Base-by-base conservation (phyloP, 2,329 filamentous ascomycete genomes). In the Lachnellula hyalina region DNA sequence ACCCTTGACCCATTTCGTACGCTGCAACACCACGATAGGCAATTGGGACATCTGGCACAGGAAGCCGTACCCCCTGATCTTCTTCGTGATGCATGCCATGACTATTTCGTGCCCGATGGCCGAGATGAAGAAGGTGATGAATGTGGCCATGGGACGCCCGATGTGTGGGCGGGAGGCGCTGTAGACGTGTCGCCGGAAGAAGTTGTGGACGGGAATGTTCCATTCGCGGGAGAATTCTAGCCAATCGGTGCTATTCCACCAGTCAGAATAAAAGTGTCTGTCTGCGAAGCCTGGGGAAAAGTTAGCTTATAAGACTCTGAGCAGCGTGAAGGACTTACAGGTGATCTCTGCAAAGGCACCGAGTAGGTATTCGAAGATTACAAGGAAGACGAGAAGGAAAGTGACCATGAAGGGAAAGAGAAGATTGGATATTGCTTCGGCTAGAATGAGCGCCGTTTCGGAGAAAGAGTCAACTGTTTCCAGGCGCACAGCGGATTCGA, bases 81-180 rank as follows among this genome's bases (percentile, higher is more conserved):
- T 97, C 77, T 96, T 93, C 25, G 92, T 96, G 70, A 99, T 97
- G 71, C 93, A 97, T 7, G 89, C 91, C 89, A 99, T 96, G 66
- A 99, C 89, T 54, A 99, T 81, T 72, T 99, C 94, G 69, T 97
- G 94, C 15, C 90, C 91, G 21, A 96, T 69, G 36, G 94, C 90
- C 56, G 86, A 92, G 65, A 97, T 87, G 54, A 97, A 74, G 68
- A 99, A 97, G 0, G 94, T 97, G 63, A 96, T 89, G 58, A 91
- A 74, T 25, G 92, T 97, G 25, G 94, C 92, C 54, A 87, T 77
- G 15, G 81, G 79, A 54, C 85, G 84, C 19, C 90, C 92, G 65
- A 95, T 85, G 63, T 87, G 84, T 12, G 85, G 83, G 9, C 89
- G 80, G 12, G 86, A 88, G 2, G 91, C 91, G 54, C 84, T 87